A percentile compares a stretch with the other conserved stretches of the same genome.
Evolutionary conservation across 176 grass and related monocot genomes (phyloP).

Genomic region (Phragmites australis): DNA sequence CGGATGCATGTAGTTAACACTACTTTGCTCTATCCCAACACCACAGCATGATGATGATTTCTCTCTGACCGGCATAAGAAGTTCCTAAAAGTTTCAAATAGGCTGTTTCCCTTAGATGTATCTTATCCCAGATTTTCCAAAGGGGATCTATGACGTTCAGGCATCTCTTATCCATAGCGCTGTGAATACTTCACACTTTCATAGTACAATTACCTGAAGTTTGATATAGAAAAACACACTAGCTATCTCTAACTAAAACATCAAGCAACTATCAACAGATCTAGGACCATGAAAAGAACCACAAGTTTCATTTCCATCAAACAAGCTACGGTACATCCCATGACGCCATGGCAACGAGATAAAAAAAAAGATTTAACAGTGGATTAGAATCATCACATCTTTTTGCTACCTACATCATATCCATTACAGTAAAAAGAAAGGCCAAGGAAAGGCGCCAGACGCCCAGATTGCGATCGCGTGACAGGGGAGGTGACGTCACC

Average conservation of each 20-base stretch:
- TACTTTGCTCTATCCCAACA: neutral
- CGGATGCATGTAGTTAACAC: neutral
- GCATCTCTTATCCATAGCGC: neutral
- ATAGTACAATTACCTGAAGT: neutral
- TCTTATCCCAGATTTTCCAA: neutral
- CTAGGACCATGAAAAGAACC: slow-evolving; percentile 3
- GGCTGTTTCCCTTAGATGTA: neutral
- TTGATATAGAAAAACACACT: neutral
- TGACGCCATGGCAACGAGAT: no score
- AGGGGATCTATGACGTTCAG: neutral
- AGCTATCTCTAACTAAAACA: neutral
- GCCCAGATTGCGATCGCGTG: slow-evolving; percentile 40
- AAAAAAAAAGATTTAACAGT: neutral
- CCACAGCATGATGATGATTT: neutral
- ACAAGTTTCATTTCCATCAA: slow-evolving; percentile 33
- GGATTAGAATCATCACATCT: neutral
- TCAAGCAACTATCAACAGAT: neutral
- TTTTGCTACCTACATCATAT: neutral
- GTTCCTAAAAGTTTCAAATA: neutral
- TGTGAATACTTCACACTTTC: neutral
- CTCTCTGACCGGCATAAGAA: neutral
- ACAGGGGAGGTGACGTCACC: slow-evolving; percentile 76
- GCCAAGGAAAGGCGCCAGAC: slow-evolving; percentile 1
- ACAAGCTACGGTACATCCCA: slow-evolving; percentile 25
- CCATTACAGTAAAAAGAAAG: neutral